phyloP scores from a whole-genome alignment of 2,329 filamentous ascomycete genomes.

The Sporothrix mexicana region DNA sequence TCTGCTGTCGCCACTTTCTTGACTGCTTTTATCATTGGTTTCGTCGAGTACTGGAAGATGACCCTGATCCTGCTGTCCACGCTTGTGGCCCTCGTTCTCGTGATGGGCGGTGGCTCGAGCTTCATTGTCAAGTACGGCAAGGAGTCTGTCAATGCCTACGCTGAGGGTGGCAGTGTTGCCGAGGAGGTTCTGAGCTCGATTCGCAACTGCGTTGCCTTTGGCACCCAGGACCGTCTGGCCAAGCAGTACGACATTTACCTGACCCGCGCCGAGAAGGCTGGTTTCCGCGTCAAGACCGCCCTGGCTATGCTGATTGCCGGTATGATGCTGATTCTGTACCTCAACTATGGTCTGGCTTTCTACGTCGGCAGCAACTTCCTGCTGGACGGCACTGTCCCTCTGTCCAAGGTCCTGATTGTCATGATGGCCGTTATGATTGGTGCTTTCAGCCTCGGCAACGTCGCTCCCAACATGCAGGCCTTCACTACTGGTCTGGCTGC shows the following conservation, averaged over 20 bases:
- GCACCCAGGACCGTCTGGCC: constrained; percentile 90
- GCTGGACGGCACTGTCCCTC: constrained; percentile 65
- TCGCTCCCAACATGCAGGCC: constrained; percentile 83
- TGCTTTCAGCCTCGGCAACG: constrained; percentile 86
- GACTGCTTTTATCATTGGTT: constrained; percentile 87
- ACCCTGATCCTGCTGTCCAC: constrained; percentile 85
- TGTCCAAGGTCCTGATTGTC: constrained; percentile 80
- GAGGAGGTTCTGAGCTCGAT: constrained; percentile 96
- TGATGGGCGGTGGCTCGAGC: constrained; percentile 74
- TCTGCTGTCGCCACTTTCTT: constrained; percentile 81
- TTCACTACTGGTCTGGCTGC: constrained; percentile 85
- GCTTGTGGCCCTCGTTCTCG: constrained; percentile 76
- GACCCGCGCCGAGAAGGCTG: constrained; percentile 72
- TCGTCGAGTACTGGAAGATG: constrained; percentile 90
- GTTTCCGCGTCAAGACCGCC: constrained; percentile 74
- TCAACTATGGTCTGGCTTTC: constrained; percentile 87
- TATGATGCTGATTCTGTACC: constrained; percentile 83
- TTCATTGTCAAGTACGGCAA: constrained; percentile 85
- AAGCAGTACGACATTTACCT: constrained; percentile 82
- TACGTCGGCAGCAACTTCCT: constrained; percentile 85
- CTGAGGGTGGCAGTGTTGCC: constrained; percentile 82
- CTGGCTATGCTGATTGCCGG: constrained; percentile 79
- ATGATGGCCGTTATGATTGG: constrained; percentile 92
- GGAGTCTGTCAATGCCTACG: constrained; percentile 77
- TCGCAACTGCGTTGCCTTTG: constrained; percentile 89